A percentile compares a stretch with the other conserved stretches of the same genome.
Conservation (phyloP, 352 stramenopile genomes). For the Globisporangium yorkense region DNA sequence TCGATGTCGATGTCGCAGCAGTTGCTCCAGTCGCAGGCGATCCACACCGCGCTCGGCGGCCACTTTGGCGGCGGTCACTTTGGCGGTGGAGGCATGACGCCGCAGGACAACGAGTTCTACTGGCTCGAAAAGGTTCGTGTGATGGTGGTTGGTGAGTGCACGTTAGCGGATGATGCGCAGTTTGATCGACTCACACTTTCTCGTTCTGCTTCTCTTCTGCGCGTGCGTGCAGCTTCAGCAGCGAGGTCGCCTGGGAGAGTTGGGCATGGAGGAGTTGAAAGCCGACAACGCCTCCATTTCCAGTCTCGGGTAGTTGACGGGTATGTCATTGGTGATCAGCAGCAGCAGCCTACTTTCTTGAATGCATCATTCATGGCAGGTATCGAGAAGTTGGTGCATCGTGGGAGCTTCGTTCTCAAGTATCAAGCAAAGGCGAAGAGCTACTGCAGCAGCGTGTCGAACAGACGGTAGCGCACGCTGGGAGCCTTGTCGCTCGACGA, state of each 20-base stretch:
- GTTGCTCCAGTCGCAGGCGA: constrained; percentile 83
- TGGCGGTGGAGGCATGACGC: constrained; percentile 29
- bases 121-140: constrained; percentile 79
- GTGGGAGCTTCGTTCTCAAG: constrained; percentile 2
- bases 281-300: constrained; percentile 45
- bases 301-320: constrained; percentile 18
- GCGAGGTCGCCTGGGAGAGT: constrained; percentile 38
- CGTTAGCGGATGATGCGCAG: not conserved
- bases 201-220: constrained; percentile 8
- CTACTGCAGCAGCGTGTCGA: constrained; percentile 51
- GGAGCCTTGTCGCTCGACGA: not conserved
- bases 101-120: constrained; percentile 84
- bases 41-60: constrained; percentile 57
- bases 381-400: not conserved
- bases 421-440: not conserved
- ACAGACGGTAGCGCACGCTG: constrained; percentile 59
- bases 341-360: not conserved
- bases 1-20: constrained; percentile 79
- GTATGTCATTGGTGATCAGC: not conserved
- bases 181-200: not conserved
- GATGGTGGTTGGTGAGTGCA: not conserved
- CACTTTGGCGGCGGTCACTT: constrained; percentile 19
- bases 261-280: constrained; percentile 32
- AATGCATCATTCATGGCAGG: not conserved
- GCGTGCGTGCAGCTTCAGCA: constrained; percentile 47